Evolutionary conservation across 768 basidiomycete species (phyloP).

Genomic region (Lactarius hengduanensis): DNA sequence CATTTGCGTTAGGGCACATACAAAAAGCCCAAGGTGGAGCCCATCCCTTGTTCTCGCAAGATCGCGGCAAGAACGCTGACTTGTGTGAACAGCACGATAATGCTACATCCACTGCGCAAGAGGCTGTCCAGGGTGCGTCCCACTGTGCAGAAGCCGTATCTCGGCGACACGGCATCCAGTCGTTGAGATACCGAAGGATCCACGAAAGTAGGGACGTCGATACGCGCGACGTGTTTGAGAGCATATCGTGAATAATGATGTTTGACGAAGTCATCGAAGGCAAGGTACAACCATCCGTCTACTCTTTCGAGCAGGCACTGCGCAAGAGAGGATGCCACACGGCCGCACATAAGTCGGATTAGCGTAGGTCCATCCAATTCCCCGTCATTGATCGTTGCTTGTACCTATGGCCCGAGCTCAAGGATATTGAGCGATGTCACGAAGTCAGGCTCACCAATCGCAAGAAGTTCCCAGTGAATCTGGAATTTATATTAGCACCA

Average conservation of each 20-base stretch:
- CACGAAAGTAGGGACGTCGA: slow-evolving; percentile 75
- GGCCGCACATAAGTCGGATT: slow-evolving; percentile 41
- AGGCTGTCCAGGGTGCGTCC: slow-evolving; percentile 56
- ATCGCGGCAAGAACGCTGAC: slow-evolving; percentile 58
- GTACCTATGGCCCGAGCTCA: slow-evolving; percentile 17
- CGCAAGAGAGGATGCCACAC: slow-evolving; percentile 50
- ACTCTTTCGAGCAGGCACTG: slow-evolving; percentile 46
- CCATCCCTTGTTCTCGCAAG: slow-evolving; percentile 63
- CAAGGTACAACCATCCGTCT: slow-evolving; percentile 42
- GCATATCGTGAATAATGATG: slow-evolving; percentile 60
- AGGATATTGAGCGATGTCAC: not conserved
- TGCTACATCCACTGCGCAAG: slow-evolving; percentile 44
- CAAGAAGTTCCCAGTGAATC: slow-evolving; percentile 20
- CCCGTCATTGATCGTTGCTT: slow-evolving; percentile 19
- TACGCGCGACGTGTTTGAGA: slow-evolving; percentile 63
- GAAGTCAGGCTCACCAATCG: slow-evolving; percentile 9
- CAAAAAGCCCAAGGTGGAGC: slow-evolving; percentile 52
- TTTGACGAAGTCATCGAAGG: slow-evolving; percentile 59
- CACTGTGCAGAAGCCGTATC: slow-evolving; percentile 45
- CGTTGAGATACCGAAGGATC: slow-evolving; percentile 66
- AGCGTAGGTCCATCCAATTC: slow-evolving; percentile 18
- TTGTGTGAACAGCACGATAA: slow-evolving; percentile 57
- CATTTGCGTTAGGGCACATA: slow-evolving; percentile 35
- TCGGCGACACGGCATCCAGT: slow-evolving; percentile 53
- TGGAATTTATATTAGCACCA: not conserved